Conservation (phyloP, 2,329 filamentous ascomycete genomes). For the Dryadomyces quercivorus region DNA sequence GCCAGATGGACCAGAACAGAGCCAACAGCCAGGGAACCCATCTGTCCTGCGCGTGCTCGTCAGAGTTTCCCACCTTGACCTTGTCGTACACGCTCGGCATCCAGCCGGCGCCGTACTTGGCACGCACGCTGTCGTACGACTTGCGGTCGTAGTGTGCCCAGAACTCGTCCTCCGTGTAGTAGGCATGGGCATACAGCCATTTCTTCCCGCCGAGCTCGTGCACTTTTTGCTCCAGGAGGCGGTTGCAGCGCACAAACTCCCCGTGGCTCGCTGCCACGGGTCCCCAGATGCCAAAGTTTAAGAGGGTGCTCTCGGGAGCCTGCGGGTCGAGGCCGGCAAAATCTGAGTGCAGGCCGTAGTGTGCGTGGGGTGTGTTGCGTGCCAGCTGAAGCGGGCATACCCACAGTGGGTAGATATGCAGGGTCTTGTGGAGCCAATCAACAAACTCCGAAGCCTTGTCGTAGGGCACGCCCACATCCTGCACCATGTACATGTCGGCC, state of each 20-base stretch:
- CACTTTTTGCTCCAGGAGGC: constrained; percentile 46
- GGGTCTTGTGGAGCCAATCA: constrained; percentile 31
- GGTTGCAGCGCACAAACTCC: constrained; percentile 41
- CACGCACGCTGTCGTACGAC: constrained; percentile 46
- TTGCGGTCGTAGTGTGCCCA: constrained; percentile 50
- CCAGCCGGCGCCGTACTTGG: constrained; percentile 44
- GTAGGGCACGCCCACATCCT: constrained; percentile 47
- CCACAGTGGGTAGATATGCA: constrained; percentile 44
- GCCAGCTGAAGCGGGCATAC: constrained; percentile 38
- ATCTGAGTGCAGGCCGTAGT: constrained; percentile 33
- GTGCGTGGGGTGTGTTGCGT: constrained; percentile 26
- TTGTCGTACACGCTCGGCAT: constrained; percentile 58
- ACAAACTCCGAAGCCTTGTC: constrained; percentile 29
- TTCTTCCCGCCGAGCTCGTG: constrained; percentile 51
- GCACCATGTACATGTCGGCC: constrained; percentile 48
- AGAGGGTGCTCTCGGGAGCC: constrained; percentile 23
- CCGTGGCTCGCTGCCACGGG: constrained; percentile 22
- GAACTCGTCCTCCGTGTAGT: constrained; percentile 56
- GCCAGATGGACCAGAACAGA: constrained; percentile 24
- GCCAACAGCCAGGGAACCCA: constrained; percentile 21
- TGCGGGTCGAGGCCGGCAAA: constrained; percentile 24
- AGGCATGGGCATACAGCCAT: constrained; percentile 58
- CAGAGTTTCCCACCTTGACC: constrained; percentile 37
- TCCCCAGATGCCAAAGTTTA: constrained; percentile 56
- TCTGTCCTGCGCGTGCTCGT: constrained; percentile 18